Conservation (phyloP, 108 stramenopile species). For the Fragilariopsis cylindrus region DNA sequence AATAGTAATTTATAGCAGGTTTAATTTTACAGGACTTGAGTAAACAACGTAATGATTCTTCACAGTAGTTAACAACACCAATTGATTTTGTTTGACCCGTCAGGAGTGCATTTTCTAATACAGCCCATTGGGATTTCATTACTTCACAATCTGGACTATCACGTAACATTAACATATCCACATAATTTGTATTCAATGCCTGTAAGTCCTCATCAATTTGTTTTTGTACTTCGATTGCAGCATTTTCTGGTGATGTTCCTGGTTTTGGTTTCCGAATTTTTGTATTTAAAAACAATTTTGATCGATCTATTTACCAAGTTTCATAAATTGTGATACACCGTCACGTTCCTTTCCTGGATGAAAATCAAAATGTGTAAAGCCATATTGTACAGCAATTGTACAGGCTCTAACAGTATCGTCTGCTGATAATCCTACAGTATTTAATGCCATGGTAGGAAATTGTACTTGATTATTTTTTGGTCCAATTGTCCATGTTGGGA, state of each 20-base stretch:
- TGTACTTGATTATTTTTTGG: slow-evolving; percentile 21
- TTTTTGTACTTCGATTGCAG: slow-evolving; percentile 28
- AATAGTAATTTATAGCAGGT: slow-evolving; percentile 50
- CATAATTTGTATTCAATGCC: slow-evolving; percentile 32
- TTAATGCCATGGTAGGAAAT: slow-evolving; percentile 54
- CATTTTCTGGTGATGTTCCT: slow-evolving; percentile 47
- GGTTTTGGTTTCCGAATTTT: slow-evolving; percentile 55
- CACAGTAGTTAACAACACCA: slow-evolving; percentile 59
- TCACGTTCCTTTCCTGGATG: slow-evolving; percentile 60
- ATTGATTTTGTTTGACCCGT: slow-evolving; percentile 38
- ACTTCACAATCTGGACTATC: slow-evolving; percentile 51
- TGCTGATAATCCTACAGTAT: slow-evolving; percentile 49
- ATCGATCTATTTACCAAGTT: slow-evolving; percentile 10
- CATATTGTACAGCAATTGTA: slow-evolving; percentile 21
- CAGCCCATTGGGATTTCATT: slow-evolving; percentile 55
- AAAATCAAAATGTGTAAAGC: slow-evolving; percentile 57
- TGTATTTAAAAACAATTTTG: slow-evolving; percentile 49
- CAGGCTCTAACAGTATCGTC: slow-evolving; percentile 46
- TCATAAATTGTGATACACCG: slow-evolving; percentile 44
- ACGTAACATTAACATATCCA: slow-evolving; percentile 63
- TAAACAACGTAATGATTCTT: slow-evolving; percentile 35
- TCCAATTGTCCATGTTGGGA: slow-evolving; percentile 46
- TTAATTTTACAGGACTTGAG: slow-evolving; percentile 43
- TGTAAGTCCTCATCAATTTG: slow-evolving; percentile 55
- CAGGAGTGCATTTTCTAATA: slow-evolving; percentile 50